These are phyloP conservation scores for Reutealis trisperma DNA, from an alignment of 345 rosid genomes.

Conservation along the genomic window DNA sequence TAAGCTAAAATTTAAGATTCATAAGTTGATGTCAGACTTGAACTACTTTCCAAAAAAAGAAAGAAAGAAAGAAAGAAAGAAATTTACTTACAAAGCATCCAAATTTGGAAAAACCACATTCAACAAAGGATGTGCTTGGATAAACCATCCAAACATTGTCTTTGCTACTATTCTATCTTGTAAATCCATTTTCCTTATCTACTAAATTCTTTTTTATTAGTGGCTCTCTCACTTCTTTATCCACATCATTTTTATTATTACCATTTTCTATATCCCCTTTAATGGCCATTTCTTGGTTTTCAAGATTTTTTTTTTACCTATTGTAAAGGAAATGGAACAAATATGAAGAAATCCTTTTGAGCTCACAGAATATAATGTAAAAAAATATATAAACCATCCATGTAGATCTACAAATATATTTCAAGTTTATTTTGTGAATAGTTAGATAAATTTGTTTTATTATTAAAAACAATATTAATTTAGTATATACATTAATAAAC, in stretches of 20 bases:
- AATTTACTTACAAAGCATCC: conserved; percentile 75
- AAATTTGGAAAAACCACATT: conserved; percentile 77
- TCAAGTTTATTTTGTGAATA: too few species aligned
- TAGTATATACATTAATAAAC: too few species aligned
- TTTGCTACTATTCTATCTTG: conserved; percentile 19
- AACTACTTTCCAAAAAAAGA: not conserved
- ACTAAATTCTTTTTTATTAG: conserved; percentile 35
- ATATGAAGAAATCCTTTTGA: not conserved
- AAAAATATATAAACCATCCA: too few species aligned
- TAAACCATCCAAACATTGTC: conserved; percentile 70
- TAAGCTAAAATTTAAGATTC: too few species aligned
- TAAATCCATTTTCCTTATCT: conserved; percentile 28
- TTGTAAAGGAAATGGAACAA: not conserved
- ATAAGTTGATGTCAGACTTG: not conserved
- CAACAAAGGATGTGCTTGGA: conserved; percentile 76
- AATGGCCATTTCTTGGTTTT: conserved; percentile 33
- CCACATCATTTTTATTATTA: not conserved
- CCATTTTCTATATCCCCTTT: conserved; percentile 34
- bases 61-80: too few species aligned
- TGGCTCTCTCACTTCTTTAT: conserved; percentile 35
- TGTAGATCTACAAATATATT: too few species aligned
- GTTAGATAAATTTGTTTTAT: too few species aligned
- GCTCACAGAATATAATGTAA: not conserved
- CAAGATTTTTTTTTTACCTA: not conserved
- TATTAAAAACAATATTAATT: too few species aligned